Evolutionary conservation across 345 rosid genomes (phyloP).

Genomic region (Bruguiera sexangula): DNA sequence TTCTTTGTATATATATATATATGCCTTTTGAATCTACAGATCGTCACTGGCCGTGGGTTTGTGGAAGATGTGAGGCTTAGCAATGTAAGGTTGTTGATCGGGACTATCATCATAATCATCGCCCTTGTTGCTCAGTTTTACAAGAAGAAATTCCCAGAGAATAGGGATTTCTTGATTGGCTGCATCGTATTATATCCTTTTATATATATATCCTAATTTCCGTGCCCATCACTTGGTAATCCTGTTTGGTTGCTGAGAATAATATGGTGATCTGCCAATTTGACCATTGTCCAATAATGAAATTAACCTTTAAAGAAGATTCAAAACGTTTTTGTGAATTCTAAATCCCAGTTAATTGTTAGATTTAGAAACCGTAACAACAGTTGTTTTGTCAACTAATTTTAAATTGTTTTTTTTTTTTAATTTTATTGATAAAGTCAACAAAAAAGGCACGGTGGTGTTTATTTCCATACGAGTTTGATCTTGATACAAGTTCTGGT

Average conservation of each 20-base stretch:
- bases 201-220: constrained; percentile 16
- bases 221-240: background rate
- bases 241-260: background rate
- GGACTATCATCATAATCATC: constrained; percentile 58
- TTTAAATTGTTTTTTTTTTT: too few relatives aligned
- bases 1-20: background rate
- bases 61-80: constrained; percentile 84
- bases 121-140: constrained; percentile 97
- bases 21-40: constrained; percentile 30
- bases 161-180: constrained; percentile 69
- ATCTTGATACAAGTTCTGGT: too few relatives aligned
- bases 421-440: too few relatives aligned
- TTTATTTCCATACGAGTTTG: too few relatives aligned
- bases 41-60: constrained; percentile 79
- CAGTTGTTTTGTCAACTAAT: too few relatives aligned
- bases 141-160: constrained; percentile 98
- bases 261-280: background rate
- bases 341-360: too few relatives aligned
- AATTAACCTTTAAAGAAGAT: too few relatives aligned
- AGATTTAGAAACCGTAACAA: too few relatives aligned
- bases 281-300: too few relatives aligned
- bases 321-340: too few relatives aligned
- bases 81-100: constrained; percentile 67
- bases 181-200: constrained; percentile 96
- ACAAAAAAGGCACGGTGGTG: too few relatives aligned